A percentile compares a stretch with the other conserved stretches of the same genome.
Evolutionary conservation across 2,329 filamentous ascomycete genomes (phyloP).

Genomic region (Chrysoporthe deuterocubensis): DNA sequence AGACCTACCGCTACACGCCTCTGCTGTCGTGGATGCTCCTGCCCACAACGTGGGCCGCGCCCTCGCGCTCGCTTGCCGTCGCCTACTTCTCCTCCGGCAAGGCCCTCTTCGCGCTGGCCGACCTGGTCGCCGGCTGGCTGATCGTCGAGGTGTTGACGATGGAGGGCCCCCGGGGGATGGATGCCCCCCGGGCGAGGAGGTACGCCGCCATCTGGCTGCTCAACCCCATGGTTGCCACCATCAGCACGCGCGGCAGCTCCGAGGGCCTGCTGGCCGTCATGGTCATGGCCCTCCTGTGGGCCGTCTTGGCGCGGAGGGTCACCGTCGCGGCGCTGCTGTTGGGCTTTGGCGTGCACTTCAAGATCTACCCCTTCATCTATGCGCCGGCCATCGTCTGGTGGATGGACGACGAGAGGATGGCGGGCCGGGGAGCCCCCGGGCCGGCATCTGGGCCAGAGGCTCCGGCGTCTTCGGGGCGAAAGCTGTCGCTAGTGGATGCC

Average conservation of each 20-base stretch:
- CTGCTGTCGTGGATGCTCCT: slow-evolving; percentile 88
- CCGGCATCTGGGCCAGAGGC: not conserved
- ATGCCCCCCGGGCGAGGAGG: slow-evolving; percentile 62
- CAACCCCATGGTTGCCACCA: slow-evolving; percentile 97
- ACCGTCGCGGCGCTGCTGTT: slow-evolving; percentile 73
- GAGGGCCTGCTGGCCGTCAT: slow-evolving; percentile 88
- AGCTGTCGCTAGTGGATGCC: slow-evolving; percentile 32
- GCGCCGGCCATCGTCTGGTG: slow-evolving; percentile 80
- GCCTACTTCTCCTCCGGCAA: slow-evolving; percentile 85
- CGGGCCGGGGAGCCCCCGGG: not conserved
- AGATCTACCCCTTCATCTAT: slow-evolving; percentile 99
- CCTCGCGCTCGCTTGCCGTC: slow-evolving; percentile 29
- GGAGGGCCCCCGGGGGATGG: slow-evolving; percentile 46
- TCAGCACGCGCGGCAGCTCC: slow-evolving; percentile 91
- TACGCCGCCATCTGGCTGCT: slow-evolving; percentile 90
- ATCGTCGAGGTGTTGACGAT: slow-evolving; percentile 53
- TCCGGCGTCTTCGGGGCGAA: not conserved
- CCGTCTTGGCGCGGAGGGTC: slow-evolving; percentile 67
- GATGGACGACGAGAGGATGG: slow-evolving; percentile 64
- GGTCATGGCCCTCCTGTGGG: slow-evolving; percentile 83
- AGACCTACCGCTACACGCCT: slow-evolving; percentile 97
- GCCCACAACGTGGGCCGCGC: slow-evolving; percentile 68
- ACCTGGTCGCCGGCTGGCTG: slow-evolving; percentile 83
- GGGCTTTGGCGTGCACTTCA: slow-evolving; percentile 90
- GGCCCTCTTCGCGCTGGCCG: slow-evolving; percentile 79